Base-by-base conservation (phyloP, 192 early-diverging fungal species). In the Diversispora epigaea region DNA sequence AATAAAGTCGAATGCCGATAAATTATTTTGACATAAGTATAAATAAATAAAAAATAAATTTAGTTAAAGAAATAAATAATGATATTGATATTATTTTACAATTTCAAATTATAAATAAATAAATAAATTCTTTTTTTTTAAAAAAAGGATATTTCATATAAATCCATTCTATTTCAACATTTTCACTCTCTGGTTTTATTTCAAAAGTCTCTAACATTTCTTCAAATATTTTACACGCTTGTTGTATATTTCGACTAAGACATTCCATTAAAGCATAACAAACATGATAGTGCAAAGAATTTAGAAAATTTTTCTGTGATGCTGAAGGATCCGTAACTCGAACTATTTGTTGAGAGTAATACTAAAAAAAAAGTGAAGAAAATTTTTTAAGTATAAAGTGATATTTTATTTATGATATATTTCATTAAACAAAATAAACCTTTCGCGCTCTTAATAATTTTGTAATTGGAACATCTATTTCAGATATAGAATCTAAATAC, bases 221-320 rank as follows among this genome's bases (percentile, higher is more conserved):
- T 17, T 84, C 79, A 73, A 77, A 84, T 22, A 82, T 64, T 45
- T 60, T 41, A 46, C 72, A 68, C 2, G 81, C 83, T 44, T 62
- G 54, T 19, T 73, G 75, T 12, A 84, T 41, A 19, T 80, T 79
- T 14, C 74, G 61, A 7, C 68, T 75, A 47, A 84, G 74, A 65
- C 82, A 82, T 65, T 80, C 77, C 41, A 84, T 73, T 21, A 80
- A 55, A 5, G 72, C 79, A 63, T 71, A 74, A 56, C 81, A 80
- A 4, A 76, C 70, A 52, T 71, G 79, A 15, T 70, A 63, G 40
- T 80, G 50, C 47, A 68, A 55, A 9, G 69, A 73, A 44, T 44
- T 76, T 52, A 67, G 56, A 21, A 63, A 66, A 45, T 76, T 71
- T 52, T 50, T 32, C 76, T 62, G 75, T 47, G 63, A 70, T 54